Percentiles rank a stretch among this genome's conserved stretches.
Conservation (phyloP, 768 basidiomycete species). For the Mrakia gelida region DNA sequence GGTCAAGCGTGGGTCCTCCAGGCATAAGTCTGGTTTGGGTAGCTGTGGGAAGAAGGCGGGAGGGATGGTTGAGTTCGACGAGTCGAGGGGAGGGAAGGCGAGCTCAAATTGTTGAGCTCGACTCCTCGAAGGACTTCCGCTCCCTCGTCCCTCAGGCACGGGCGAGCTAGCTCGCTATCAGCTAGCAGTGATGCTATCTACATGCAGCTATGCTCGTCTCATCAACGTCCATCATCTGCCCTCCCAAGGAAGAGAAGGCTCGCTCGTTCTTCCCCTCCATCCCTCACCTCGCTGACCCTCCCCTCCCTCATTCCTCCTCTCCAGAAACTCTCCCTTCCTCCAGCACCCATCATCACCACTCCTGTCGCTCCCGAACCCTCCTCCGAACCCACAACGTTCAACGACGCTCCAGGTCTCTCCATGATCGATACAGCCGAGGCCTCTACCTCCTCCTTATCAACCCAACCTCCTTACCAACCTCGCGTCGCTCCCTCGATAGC, state of each 20-base stretch:
- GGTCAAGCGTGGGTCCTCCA: too few relatives aligned
- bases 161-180: not conserved
- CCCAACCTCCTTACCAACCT: too few relatives aligned
- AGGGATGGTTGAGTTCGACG: not conserved
- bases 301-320: not conserved
- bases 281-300: not conserved
- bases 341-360: not conserved
- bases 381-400: not conserved
- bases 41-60: not conserved
- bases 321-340: conserved; percentile 17
- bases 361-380: not conserved
- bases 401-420: not conserved
- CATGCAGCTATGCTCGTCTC: too few relatives aligned
- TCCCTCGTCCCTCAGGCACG: not conserved
- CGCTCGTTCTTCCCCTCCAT: too few relatives aligned
- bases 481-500: not conserved
- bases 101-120: not conserved
- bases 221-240: too few relatives aligned
- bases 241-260: too few relatives aligned
- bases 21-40: too few relatives aligned
- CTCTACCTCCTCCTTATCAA: not conserved
- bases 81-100: not conserved
- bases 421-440: not conserved
- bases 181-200: too few relatives aligned
- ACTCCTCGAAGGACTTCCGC: not conserved